Base-by-base conservation (phyloP, 1,284 basidiomycete genomes). In the Pholiota adiposa region DNA sequence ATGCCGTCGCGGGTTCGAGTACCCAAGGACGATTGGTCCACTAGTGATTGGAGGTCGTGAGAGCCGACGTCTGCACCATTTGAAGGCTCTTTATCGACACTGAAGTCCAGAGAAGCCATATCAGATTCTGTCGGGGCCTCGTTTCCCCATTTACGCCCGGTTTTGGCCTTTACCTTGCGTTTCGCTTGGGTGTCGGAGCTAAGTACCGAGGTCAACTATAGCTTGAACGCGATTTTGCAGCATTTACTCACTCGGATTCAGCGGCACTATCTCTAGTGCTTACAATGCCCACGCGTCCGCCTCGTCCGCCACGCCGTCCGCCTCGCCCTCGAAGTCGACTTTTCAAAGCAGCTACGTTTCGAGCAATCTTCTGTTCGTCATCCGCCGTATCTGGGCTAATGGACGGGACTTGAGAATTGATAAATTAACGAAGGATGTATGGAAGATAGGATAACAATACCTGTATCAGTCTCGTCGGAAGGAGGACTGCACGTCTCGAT, bases 121-220 rank as follows among this genome's bases (percentile, higher is more conserved):
- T 97, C 95, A 19, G 83, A 81, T 63, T 94, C 90, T 2, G 86
- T 89, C 7, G 89, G 88, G 1, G 84, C 84, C 63, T 88, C 83
- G 63, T 95, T 88, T 18, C 90, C 94, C 97, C 97, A 99, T 76
- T 94, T 97, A 44, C 97, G 88, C 75, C 92, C 92, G 19, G 83
- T 73, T 76, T 98, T 98, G 4, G 86, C 72, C 65, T 83, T 88
- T 40, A 74, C 75, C 72, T 88, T 88, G 66, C 79, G 85, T 66
- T 87, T 88, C 21, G 73, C 66, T 44, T 78, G 70, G 29, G 82
- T 79, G 69, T 92, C 90, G 61, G 86, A 85, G 70, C 90, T 89
- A 43, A 33, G 27, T 61, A 25, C 62, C 53, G 16, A 69, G 29
- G 67, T 69, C 40, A 67, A 36, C 23, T 54, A 25, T 12, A 25